A percentile compares a stretch with the other conserved stretches of the same genome.
These are phyloP conservation scores for Pichia sp. DNA, from an alignment of 1,139 yeast species.

Conservation along the genomic window DNA sequence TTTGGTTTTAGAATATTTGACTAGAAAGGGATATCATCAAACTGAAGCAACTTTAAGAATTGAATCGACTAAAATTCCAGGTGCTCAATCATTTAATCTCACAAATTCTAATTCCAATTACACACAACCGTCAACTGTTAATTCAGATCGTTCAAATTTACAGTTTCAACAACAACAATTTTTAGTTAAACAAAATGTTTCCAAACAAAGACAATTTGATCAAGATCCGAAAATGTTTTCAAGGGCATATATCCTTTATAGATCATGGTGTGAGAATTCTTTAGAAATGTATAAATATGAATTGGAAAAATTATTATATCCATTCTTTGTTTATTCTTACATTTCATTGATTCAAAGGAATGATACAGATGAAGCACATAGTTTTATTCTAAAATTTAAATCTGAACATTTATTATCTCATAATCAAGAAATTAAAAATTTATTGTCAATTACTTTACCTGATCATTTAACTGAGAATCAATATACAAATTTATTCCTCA, in stretches of 20 bases:
- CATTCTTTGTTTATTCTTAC: conserved; percentile 84
- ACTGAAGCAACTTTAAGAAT: conserved; percentile 92
- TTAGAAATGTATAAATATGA: conserved; percentile 91
- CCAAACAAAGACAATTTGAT: conserved; percentile 34
- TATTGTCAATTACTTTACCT: conserved; percentile 69
- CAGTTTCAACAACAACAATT: conserved; percentile 31
- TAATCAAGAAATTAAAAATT: conserved; percentile 64
- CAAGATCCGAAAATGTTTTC: conserved; percentile 66
- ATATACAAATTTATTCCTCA: conserved; percentile 67
- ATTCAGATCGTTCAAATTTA: conserved; percentile 26
- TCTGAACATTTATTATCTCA: conserved; percentile 72
- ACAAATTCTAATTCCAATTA: conserved; percentile 40
- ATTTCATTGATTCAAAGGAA: conserved; percentile 69
- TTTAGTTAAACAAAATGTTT: conserved; percentile 25
- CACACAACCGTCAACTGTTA: conserved; percentile 34
- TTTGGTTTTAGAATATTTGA: conserved; percentile 85
- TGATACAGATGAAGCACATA: conserved; percentile 55
- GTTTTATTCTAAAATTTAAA: conserved; percentile 69
- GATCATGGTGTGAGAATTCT: conserved; percentile 88
- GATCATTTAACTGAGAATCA: conserved; percentile 82
- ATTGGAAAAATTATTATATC: conserved; percentile 74
- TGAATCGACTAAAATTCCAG: conserved; percentile 70
- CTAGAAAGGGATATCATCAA: conserved; percentile 87
- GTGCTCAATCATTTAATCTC: conserved; percentile 51
- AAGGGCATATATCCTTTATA: conserved; percentile 72